Base-by-base conservation (phyloP, 768 basidiomycete genomes). In the Russula abietina region DNA sequence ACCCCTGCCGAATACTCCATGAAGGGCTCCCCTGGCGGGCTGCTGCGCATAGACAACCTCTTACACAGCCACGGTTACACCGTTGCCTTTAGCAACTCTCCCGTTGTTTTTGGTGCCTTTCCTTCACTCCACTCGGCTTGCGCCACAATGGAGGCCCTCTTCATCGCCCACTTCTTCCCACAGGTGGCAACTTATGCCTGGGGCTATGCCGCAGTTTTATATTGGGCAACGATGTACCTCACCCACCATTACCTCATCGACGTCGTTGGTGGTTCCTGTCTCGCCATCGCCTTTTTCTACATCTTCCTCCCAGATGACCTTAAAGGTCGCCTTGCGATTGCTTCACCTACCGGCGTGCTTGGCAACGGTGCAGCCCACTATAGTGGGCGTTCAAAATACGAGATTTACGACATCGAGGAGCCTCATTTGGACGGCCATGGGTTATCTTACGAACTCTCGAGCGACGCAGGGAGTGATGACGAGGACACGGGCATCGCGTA, bases 161-260 rank as follows among this genome's bases (percentile, higher is more conserved):
- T 95, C 81, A 75, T 98, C 58, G 85, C 89, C 22, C 93, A 98
- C 75, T 98, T 98, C 77, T 98, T 98, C 83, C 91, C 92, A 0
- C 80, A 81, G 64, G 80, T 79, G 36, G 78, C 83, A 1, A 77
- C 76, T 3, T 86, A 80, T 67, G 84, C 86, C 26, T 98, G 93
- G 91, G 78, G 75, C 1, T 99, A 98, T 75, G 87, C 86, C 2
- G 85, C 83, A 7, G 76, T 91, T 19, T 82, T 99, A 4, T 98
- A 96, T 73, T 99, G 97, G 97, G 87, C 91, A 11, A 98, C 96
- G 26, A 98, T 98, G 96, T 98, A 96, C 78, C 88, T 96, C 69
- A 92, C 91, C 4, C 93, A 97, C 74, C 96, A 98, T 77, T 98
- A 98, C 79, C 88, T 99, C 71, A 94, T 99, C 76, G 97, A 99